phyloP scores from a whole-genome alignment of 2,329 filamentous ascomycete genomes.

The Diaporthe velutina region DNA sequence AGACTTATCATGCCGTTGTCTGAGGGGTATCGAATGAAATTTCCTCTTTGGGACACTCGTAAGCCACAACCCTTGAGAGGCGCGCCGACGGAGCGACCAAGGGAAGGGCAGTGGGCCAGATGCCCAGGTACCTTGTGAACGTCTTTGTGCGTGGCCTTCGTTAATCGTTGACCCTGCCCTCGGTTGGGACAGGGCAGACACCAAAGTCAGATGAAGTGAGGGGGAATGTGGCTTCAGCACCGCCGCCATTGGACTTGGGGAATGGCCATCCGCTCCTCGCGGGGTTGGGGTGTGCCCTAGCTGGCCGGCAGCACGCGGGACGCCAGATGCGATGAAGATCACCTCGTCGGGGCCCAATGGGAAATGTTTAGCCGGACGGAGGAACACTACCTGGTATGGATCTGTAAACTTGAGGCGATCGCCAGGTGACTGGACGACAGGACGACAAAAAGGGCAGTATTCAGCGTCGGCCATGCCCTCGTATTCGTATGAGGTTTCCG shows the following conservation, averaged over 20 bases:
- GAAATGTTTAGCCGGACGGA: neutral
- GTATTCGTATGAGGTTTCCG: neutral
- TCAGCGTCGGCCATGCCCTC: neutral
- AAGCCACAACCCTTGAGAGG: neutral
- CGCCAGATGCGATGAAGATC: neutral
- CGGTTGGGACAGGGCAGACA: conserved; percentile 4
- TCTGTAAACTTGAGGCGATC: conserved; percentile 14
- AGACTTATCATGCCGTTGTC: neutral
- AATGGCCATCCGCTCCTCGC: neutral
- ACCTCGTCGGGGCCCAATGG: neutral
- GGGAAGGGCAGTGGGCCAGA: neutral
- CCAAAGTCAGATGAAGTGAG: conserved; percentile 14
- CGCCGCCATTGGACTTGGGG: neutral
- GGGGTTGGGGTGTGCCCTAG: neutral
- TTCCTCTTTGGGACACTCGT: neutral
- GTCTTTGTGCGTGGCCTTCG: neutral
- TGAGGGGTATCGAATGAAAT: conserved; percentile 24
- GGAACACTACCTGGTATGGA: neutral
- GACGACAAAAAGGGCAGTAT: conserved; percentile 7
- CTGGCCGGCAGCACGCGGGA: neutral
- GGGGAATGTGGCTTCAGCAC: conserved; percentile 2
- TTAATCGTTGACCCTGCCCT: neutral
- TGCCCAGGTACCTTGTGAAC: neutral
- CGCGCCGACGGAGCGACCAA: neutral
- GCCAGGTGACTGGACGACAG: conserved; percentile 1